A percentile compares a stretch with the other conserved stretches of the same genome.
These are phyloP conservation scores for Globisporangium abappressorium DNA, from an alignment of 352 stramenopile species.

Conservation along the genomic window DNA sequence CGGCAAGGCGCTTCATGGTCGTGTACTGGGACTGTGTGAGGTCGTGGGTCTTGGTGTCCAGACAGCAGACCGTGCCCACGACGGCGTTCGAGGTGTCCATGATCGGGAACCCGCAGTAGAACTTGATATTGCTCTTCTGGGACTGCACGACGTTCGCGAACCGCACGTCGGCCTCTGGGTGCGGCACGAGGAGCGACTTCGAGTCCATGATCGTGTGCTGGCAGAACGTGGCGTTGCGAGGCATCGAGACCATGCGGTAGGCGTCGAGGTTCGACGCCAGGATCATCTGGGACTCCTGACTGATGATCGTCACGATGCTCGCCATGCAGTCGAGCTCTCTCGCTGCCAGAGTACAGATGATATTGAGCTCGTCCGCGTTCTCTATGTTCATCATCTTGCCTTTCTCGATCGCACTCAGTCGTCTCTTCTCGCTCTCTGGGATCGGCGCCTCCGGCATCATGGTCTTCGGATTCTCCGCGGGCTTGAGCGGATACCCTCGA, in stretches of 20 bases:
- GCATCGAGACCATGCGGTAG: constrained; percentile 18
- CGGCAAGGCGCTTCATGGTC: constrained; percentile 26
- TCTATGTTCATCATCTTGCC: constrained; percentile 34
- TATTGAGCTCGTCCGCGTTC: constrained; percentile 52
- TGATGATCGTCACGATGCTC: constrained; percentile 56
- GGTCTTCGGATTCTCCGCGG: not conserved
- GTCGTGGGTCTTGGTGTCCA: constrained; percentile 39
- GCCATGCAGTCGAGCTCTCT: constrained; percentile 53
- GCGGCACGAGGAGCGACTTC: constrained; percentile 43
- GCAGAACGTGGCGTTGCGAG: constrained; percentile 34
- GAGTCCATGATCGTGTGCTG: constrained; percentile 36
- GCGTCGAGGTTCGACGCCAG: constrained; percentile 25
- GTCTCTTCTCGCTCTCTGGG: constrained; percentile 36
- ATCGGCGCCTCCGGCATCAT: constrained; percentile 28
- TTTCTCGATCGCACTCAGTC: constrained; percentile 38
- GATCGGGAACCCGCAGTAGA: constrained; percentile 42
- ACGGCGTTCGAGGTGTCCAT: constrained; percentile 17
- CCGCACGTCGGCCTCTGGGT: constrained; percentile 50
- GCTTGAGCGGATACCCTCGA: constrained; percentile 42
- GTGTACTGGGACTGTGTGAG: constrained; percentile 29
- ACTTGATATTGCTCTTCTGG: constrained; percentile 24
- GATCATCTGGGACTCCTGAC: constrained; percentile 43
- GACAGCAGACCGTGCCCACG: constrained; percentile 33
- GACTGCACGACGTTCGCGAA: constrained; percentile 33
- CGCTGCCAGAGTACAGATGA: constrained; percentile 56